Evolutionary conservation across 371 early-diverging fungal genomes (phyloP).

Genomic region (Zychaea mexicana): DNA sequence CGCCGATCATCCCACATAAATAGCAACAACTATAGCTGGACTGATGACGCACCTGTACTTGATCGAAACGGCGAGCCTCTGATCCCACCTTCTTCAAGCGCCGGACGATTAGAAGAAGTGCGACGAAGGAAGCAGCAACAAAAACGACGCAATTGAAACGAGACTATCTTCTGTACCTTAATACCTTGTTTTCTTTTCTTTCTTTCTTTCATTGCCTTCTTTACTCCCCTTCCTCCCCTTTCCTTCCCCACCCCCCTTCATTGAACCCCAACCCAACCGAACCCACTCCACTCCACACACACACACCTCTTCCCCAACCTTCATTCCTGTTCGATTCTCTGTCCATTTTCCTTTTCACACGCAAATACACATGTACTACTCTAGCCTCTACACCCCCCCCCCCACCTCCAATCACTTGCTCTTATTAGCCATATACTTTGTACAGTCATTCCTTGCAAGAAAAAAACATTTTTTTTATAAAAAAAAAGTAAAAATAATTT

Average conservation of each 20-base stretch:
- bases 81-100: constrained; percentile 6
- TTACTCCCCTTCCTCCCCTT: not conserved
- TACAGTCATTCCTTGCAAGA: not conserved
- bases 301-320: not conserved
- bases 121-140: not conserved
- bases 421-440: no score
- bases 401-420: no score
- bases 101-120: constrained; percentile 1
- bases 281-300: not conserved
- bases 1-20: not conserved
- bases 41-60: not conserved
- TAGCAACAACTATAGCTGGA: not conserved
- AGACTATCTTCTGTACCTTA: no score
- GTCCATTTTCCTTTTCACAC: not conserved
- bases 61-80: constrained; percentile 3
- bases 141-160: not conserved
- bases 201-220: no score
- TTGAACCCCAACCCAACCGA: not conserved
- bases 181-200: no score
- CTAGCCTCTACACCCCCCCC: no score
- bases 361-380: no score
- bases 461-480: not conserved
- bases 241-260: not conserved
- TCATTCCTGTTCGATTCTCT: not conserved
- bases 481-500: not conserved